Percentiles rank a stretch among this genome's conserved stretches.
phyloP scores from a whole-genome alignment of 2,329 filamentous ascomycete species.

The Mycosphaerella sp. region DNA sequence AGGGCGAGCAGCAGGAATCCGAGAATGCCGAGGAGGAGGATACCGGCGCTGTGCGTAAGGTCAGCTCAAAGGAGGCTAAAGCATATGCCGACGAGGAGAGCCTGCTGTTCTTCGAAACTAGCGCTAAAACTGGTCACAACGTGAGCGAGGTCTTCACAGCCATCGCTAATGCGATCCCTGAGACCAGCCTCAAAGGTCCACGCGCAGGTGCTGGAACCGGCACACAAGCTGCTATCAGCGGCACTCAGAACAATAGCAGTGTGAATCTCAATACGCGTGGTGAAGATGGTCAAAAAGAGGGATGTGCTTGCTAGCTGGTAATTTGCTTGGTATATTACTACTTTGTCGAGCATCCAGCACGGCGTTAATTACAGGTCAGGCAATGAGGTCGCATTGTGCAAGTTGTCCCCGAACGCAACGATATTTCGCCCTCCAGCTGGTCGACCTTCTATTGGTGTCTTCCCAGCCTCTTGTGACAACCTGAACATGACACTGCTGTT shows the following conservation, averaged over 20 bases:
- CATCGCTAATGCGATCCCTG: slow-evolving; percentile 95
- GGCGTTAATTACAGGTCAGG: background rate
- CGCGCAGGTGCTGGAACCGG: slow-evolving; percentile 56
- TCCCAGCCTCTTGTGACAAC: background rate
- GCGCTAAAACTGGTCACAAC: slow-evolving; percentile 91
- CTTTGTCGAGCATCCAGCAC: slow-evolving; percentile 1
- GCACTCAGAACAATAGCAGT: slow-evolving; percentile 51
- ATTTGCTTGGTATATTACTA: background rate
- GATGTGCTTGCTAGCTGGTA: slow-evolving; percentile 68
- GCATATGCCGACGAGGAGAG: slow-evolving; percentile 91
- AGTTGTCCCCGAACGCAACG: background rate
- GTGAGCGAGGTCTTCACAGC: slow-evolving; percentile 95
- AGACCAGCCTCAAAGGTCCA: slow-evolving; percentile 87
- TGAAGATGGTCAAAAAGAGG: slow-evolving; percentile 74
- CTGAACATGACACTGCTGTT: background rate
- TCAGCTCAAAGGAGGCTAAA: slow-evolving; percentile 85
- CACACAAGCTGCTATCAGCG: slow-evolving; percentile 52
- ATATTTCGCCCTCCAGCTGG: too few species aligned
- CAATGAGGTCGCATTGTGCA: background rate
- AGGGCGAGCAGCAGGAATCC: slow-evolving; percentile 43
- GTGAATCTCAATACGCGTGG: slow-evolving; percentile 71
- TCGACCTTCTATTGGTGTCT: background rate
- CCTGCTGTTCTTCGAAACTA: slow-evolving; percentile 94
- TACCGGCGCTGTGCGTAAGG: slow-evolving; percentile 66
- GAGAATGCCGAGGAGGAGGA: slow-evolving; percentile 40